phyloP scores from a whole-genome alignment of 2,329 filamentous ascomycete species.

The Cordyceps cateniannulata region DNA sequence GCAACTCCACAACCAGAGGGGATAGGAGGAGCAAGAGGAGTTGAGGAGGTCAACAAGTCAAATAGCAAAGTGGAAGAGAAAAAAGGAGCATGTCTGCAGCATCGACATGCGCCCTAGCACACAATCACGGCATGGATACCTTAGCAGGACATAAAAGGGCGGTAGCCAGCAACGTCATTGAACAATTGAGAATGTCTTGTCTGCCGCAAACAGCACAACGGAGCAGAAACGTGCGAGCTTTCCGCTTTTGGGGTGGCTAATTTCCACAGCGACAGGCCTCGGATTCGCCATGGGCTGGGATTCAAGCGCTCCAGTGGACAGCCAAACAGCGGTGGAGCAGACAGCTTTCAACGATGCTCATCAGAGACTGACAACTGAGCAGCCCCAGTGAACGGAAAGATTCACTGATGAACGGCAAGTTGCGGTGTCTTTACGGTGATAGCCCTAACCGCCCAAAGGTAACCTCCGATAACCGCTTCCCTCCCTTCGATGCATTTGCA shows the following conservation, averaged over 20 bases:
- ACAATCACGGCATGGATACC: neutral
- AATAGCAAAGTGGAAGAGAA: neutral
- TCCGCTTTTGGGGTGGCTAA: constrained; percentile 3
- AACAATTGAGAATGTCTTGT: neutral
- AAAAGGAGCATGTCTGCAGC: neutral
- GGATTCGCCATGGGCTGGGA: neutral
- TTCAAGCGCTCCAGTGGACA: neutral
- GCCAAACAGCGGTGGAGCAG: too few relatives aligned
- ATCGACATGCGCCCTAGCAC: neutral
- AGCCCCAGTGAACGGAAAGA: too few relatives aligned
- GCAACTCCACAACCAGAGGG: neutral
- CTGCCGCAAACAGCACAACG: neutral
- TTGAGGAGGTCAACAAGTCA: too few relatives aligned
- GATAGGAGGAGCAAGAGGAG: neutral
- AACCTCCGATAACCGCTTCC: too few relatives aligned
- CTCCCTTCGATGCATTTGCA: too few relatives aligned
- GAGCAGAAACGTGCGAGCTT: neutral
- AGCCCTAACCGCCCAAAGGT: too few relatives aligned
- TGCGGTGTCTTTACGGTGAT: too few relatives aligned
- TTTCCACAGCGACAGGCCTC: neutral
- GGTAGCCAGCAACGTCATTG: neutral
- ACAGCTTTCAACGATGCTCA: too few relatives aligned
- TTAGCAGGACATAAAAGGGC: neutral
- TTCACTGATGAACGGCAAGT: too few relatives aligned
- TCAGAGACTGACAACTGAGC: too few relatives aligned